A percentile compares a stretch with the other conserved stretches of the same genome.
These are phyloP conservation scores for Paspalum vaginatum DNA, from an alignment of 176 grass and related monocot species.

Conservation along the genomic window DNA sequence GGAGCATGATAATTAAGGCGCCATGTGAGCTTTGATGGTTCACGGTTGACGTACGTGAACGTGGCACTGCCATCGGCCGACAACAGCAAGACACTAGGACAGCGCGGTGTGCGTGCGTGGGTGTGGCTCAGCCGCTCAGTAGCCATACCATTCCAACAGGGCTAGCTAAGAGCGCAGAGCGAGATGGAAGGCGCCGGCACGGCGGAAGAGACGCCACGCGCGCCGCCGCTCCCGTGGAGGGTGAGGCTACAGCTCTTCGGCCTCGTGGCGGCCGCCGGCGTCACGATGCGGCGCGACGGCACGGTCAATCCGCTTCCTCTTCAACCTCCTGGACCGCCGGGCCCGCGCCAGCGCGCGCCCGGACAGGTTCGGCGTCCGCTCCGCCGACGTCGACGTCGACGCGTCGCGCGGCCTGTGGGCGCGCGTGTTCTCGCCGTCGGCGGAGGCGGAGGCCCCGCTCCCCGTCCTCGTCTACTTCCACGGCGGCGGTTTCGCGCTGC, in stretches of 20 bases:
- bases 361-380: conserved; percentile 43
- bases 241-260: conserved; percentile 36
- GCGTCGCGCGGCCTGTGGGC: conserved; percentile 42
- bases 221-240: conserved; percentile 47
- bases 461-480: conserved; percentile 69
- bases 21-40: neutral
- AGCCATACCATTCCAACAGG: neutral
- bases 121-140: neutral
- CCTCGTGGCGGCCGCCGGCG: conserved; percentile 19
- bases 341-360: conserved; percentile 23
- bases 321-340: conserved; percentile 49
- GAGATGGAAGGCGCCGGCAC: neutral
- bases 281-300: conserved; percentile 50
- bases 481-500: conserved; percentile 64
- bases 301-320: conserved; percentile 56
- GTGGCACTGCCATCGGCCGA: neutral
- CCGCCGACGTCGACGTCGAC: conserved; percentile 57
- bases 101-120: too few relatives aligned
- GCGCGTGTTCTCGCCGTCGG: conserved; percentile 47
- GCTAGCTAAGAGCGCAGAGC: too few relatives aligned
- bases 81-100: neutral
- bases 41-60: neutral
- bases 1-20: neutral
- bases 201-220: neutral
- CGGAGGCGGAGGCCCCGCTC: neutral